These are phyloP conservation scores for Ustilago trichophora DNA, from an alignment of 1,284 basidiomycete genomes.

Conservation along the genomic window DNA sequence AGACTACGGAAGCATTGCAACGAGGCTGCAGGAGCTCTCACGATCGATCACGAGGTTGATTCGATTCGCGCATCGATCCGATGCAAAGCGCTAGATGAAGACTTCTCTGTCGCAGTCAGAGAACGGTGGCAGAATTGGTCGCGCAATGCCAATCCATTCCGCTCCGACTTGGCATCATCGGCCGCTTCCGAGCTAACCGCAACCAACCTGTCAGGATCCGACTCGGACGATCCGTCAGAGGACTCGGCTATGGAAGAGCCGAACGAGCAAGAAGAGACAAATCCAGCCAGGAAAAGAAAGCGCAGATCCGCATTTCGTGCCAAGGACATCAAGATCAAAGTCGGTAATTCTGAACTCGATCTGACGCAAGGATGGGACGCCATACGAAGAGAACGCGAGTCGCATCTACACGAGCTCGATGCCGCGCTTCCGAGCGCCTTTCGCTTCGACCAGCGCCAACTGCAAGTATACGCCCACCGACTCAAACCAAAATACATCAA, in stretches of 20 bases:
- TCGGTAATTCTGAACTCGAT: slow-evolving; percentile 1
- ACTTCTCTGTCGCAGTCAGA: slow-evolving; percentile 35
- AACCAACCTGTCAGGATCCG: slow-evolving; percentile 3
- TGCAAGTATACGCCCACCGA: slow-evolving; percentile 32
- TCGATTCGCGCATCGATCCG: slow-evolving; percentile 11
- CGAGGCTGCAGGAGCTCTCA: slow-evolving; percentile 3
- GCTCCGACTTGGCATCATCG: slow-evolving; percentile 23
- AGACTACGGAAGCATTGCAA: slow-evolving; percentile 1
- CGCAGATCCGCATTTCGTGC: slow-evolving; percentile 1
- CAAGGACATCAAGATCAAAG: not conserved
- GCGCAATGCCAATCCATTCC: slow-evolving; percentile 27
- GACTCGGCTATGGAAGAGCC: slow-evolving; percentile 10
- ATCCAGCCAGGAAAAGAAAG: slow-evolving; percentile 5
- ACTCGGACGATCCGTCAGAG: slow-evolving; percentile 3
- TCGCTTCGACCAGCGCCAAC: slow-evolving; percentile 24
- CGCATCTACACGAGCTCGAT: slow-evolving; percentile 16
- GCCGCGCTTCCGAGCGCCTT: slow-evolving; percentile 28
- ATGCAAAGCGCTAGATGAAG: slow-evolving; percentile 25
- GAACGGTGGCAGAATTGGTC: slow-evolving; percentile 50
- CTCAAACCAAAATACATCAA: slow-evolving; percentile 37
- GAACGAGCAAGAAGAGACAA: slow-evolving; percentile 1
- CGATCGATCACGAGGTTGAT: slow-evolving; percentile 26
- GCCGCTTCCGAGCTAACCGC: slow-evolving; percentile 15
- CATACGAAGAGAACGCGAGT: slow-evolving; percentile 27
- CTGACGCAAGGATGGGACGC: slow-evolving; percentile 10